Evolutionary conservation across 495 filamentous ascomycete species (phyloP).

Genomic region (Daldinia loculata): DNA sequence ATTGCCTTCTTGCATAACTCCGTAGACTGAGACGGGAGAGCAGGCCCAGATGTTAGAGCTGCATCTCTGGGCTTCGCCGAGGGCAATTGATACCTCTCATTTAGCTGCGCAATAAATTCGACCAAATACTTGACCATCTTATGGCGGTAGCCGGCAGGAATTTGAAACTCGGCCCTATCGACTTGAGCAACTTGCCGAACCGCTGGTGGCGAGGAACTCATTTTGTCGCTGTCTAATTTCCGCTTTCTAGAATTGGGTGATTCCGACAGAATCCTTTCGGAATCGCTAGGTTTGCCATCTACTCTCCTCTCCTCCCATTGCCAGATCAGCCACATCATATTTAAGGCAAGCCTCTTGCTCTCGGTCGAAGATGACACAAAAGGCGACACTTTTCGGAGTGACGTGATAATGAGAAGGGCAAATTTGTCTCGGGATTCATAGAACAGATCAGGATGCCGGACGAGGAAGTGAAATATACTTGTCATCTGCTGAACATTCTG

Average conservation of each 20-base stretch:
- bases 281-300: slow-evolving; percentile 57
- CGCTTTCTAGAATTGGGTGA: slow-evolving; percentile 80
- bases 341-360: slow-evolving; percentile 88
- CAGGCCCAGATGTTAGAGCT: slow-evolving; percentile 54
- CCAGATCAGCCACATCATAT: slow-evolving; percentile 88
- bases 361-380: slow-evolving; percentile 89
- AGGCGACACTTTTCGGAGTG: slow-evolving; percentile 85
- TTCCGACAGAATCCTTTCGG: slow-evolving; percentile 62
- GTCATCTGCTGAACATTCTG: slow-evolving; percentile 96
- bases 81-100: slow-evolving; percentile 79
- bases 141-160: slow-evolving; percentile 69
- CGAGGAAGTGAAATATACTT: slow-evolving; percentile 96
- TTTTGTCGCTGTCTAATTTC: slow-evolving; percentile 67
- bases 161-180: slow-evolving; percentile 72
- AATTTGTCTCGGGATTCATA: slow-evolving; percentile 95
- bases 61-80: slow-evolving; percentile 71
- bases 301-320: slow-evolving; percentile 88
- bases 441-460: slow-evolving; percentile 90
- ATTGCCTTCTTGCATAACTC: slow-evolving; percentile 89
- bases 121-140: slow-evolving; percentile 93
- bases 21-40: slow-evolving; percentile 61
- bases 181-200: slow-evolving; percentile 52
- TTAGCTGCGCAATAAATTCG: slow-evolving; percentile 89
- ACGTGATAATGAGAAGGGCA: slow-evolving; percentile 84
- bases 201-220: slow-evolving; percentile 58